Evolutionary conservation across 768 basidiomycete genomes (phyloP).

Genomic region (Leucocoprinus leucothites): DNA sequence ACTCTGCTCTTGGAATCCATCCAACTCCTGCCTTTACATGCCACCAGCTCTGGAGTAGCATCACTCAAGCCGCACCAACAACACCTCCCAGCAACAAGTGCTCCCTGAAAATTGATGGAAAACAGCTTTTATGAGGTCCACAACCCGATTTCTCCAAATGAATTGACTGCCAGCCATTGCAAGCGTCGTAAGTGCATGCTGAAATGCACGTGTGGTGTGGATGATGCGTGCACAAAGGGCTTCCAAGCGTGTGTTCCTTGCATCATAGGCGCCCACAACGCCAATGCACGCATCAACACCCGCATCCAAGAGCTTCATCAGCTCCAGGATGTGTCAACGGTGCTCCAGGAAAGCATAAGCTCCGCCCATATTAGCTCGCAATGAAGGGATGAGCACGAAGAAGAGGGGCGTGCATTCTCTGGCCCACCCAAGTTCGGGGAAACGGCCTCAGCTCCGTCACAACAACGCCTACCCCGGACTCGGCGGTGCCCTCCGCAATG

Average conservation of each 20-base stretch:
- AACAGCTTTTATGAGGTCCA: conserved; percentile 39
- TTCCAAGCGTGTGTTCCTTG: conserved; percentile 71
- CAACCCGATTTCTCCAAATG: conserved; percentile 36
- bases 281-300: conserved; percentile 67
- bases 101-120: conserved; percentile 39
- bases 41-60: conserved; percentile 33
- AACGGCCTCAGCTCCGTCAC: conserved; percentile 60
- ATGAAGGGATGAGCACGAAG: neutral
- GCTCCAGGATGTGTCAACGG: conserved; percentile 59
- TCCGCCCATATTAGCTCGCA: neutral
- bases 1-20: conserved; percentile 45
- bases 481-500: conserved; percentile 59
- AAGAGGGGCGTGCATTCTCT: conserved; percentile 55
- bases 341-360: conserved; percentile 55
- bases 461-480: conserved; percentile 68
- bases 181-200: conserved; percentile 20
- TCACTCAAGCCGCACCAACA: no score
- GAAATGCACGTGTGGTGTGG: conserved; percentile 26
- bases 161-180: conserved; percentile 23
- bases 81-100: conserved; percentile 29
- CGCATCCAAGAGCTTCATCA: conserved; percentile 46
- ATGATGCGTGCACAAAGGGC: conserved; percentile 42
- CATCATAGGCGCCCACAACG: conserved; percentile 55
- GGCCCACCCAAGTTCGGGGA: conserved; percentile 58
- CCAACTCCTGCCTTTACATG: conserved; percentile 33